A percentile compares a stretch with the other conserved stretches of the same genome.
These are phyloP conservation scores for Rhodotorula graminis DNA, from an alignment of 768 basidiomycete species.

Conservation along the genomic window DNA sequence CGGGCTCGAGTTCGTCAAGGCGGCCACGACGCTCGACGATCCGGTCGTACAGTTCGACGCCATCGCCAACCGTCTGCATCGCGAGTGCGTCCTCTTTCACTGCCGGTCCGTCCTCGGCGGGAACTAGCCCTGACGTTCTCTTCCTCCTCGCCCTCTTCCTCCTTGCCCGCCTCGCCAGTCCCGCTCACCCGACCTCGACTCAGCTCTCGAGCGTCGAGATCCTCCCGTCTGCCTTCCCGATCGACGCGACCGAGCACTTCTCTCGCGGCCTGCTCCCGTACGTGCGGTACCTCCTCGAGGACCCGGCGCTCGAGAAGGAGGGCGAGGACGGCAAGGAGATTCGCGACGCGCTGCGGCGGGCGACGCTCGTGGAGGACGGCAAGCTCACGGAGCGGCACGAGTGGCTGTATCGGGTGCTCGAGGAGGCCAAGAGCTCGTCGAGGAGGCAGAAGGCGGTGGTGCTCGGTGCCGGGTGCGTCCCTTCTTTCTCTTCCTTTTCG, in stretches of 20 bases:
- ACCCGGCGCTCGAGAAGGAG: constrained; percentile 48
- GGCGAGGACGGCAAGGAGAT: constrained; percentile 45
- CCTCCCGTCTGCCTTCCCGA: constrained; percentile 74
- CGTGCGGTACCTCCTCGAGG: constrained; percentile 53
- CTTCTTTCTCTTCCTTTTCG: too few relatives aligned
- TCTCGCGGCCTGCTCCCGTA: constrained; percentile 64
- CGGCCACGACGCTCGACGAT: constrained; percentile 65
- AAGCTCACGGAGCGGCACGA: constrained; percentile 54
- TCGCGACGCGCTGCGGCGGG: constrained; percentile 57
- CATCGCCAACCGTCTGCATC: constrained; percentile 3
- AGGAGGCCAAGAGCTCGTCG: constrained; percentile 33
- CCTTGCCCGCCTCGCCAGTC: constrained; percentile 45
- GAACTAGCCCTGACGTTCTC: too few relatives aligned
- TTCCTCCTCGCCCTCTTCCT: constrained; percentile 47
- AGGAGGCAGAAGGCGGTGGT: constrained; percentile 60
- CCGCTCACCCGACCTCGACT: constrained; percentile 52
- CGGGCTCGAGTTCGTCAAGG: constrained; percentile 74
- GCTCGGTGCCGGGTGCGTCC: constrained; percentile 67
- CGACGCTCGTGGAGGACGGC: constrained; percentile 66
- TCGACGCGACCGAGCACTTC: constrained; percentile 76
- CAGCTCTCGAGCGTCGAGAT: constrained; percentile 87
- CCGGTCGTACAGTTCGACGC: constrained; percentile 58
- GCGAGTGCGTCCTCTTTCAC: constrained; percentile 27
- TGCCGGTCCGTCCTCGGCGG: too few relatives aligned
- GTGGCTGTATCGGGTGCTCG: constrained; percentile 60